These are phyloP conservation scores for Trypanosoma mega DNA, from an alignment of 208 protist genomes.

Conservation along the genomic window DNA sequence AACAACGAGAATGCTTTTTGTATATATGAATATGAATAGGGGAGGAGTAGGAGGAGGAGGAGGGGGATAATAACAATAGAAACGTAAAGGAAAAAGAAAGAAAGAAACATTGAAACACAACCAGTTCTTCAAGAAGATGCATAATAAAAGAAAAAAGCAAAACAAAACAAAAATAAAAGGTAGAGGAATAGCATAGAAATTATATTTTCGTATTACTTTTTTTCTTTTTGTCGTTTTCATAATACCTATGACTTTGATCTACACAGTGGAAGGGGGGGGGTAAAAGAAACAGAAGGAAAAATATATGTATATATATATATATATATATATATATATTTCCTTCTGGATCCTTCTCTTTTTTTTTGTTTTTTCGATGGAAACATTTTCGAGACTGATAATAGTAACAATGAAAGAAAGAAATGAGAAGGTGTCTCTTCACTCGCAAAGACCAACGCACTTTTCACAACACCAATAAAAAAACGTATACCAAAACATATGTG, in stretches of 20 bases:
- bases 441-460: too few relatives aligned
- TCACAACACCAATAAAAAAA: too few relatives aligned
- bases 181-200: too few relatives aligned
- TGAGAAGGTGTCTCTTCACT: too few relatives aligned
- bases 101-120: neutral
- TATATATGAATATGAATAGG: neutral
- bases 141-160: constrained; percentile 3
- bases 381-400: too few relatives aligned
- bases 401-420: too few relatives aligned
- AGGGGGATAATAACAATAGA: neutral
- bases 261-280: neutral
- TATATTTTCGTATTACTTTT: too few relatives aligned
- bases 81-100: neutral
- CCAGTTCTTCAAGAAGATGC: constrained; percentile 1
- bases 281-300: constrained; percentile 12
- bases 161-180: neutral
- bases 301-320: neutral
- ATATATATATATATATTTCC: constrained; percentile 1
- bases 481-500: too few relatives aligned
- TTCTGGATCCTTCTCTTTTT: neutral
- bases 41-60: neutral
- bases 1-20: constrained; percentile 2
- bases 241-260: neutral
- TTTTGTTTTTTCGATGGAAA: too few relatives aligned
- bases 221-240: constrained; percentile 1